phyloP scores from a whole-genome alignment of 306 rosid species.

The Fagus crenata region DNA sequence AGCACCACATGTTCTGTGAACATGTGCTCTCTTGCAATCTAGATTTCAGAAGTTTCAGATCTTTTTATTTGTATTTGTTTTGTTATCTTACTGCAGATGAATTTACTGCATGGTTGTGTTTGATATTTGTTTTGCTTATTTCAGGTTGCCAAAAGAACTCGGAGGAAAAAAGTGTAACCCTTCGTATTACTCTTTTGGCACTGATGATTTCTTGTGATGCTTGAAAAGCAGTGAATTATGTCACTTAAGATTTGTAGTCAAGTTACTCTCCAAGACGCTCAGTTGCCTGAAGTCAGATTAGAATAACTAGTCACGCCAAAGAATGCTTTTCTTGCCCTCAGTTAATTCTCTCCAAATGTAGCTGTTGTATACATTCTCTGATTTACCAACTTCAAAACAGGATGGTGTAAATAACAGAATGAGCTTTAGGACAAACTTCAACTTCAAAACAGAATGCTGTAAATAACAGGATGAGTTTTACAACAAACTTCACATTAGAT shows the following conservation, averaged over 20 bases:
- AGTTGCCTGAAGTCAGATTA: background rate
- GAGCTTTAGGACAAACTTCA: too few species aligned
- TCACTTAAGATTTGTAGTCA: background rate
- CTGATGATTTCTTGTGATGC: background rate
- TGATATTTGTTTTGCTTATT: constrained; percentile 7
- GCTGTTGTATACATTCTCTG: background rate
- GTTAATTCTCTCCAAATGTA: constrained; percentile 8
- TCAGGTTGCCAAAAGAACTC: constrained; percentile 40
- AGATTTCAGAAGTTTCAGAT: background rate
- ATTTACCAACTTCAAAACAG: background rate
- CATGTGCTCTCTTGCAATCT: background rate
- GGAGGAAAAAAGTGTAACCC: constrained; percentile 21
- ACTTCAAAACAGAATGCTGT: background rate
- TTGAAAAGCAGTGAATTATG: background rate
- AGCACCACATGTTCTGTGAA: background rate
- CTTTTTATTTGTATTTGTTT: background rate
- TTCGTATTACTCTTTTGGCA: background rate
- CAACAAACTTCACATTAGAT: background rate
- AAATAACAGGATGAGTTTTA: background rate
- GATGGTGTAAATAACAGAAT: too few species aligned
- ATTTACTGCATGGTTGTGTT: background rate
- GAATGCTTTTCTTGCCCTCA: background rate
- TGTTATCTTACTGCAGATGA: background rate
- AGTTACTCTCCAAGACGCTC: background rate
- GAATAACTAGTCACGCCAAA: background rate